These are phyloP conservation scores for Diacronema lutheri DNA, from an alignment of 78 protist genomes.

Conservation along the genomic window DNA sequence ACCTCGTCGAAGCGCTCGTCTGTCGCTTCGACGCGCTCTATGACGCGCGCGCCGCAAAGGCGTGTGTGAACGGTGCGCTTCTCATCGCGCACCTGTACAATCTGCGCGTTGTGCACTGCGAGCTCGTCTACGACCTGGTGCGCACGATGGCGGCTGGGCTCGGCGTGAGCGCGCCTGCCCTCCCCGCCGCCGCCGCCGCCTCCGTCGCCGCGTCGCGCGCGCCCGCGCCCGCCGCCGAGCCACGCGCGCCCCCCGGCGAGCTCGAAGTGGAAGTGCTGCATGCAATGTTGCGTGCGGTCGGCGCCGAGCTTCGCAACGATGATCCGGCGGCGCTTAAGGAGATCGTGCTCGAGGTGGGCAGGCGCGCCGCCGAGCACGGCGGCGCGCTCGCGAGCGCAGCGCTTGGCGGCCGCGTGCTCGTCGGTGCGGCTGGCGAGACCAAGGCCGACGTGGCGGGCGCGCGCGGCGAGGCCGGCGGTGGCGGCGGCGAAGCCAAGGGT, in stretches of 20 bases:
- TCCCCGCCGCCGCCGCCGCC: background rate
- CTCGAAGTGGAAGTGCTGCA: background rate
- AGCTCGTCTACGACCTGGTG: background rate
- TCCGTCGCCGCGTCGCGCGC: too few species aligned
- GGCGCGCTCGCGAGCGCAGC: too few species aligned
- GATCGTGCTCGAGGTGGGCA: background rate
- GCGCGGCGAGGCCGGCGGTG: background rate
- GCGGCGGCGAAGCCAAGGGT: background rate
- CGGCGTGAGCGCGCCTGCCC: background rate
- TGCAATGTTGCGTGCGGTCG: background rate
- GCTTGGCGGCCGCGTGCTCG: too few species aligned
- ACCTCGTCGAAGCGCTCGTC: background rate
- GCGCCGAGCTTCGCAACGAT: background rate
- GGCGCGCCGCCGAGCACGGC: too few species aligned
- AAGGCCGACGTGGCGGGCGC: background rate
- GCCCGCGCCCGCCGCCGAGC: too few species aligned
- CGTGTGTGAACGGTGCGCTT: background rate
- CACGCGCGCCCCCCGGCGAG: background rate
- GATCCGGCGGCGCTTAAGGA: slow-evolving; percentile 5
- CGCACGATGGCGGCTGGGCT: background rate
- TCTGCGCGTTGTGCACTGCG: background rate
- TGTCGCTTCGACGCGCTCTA: background rate
- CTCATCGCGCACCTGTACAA: background rate
- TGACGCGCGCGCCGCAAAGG: background rate
- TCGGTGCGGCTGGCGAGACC: too few species aligned